Evolutionary conservation across 192 early-diverging fungal genomes (phyloP), one percentile per base, ranked within the genome.

Genomic region (Geranomyces variabilis): DNA sequence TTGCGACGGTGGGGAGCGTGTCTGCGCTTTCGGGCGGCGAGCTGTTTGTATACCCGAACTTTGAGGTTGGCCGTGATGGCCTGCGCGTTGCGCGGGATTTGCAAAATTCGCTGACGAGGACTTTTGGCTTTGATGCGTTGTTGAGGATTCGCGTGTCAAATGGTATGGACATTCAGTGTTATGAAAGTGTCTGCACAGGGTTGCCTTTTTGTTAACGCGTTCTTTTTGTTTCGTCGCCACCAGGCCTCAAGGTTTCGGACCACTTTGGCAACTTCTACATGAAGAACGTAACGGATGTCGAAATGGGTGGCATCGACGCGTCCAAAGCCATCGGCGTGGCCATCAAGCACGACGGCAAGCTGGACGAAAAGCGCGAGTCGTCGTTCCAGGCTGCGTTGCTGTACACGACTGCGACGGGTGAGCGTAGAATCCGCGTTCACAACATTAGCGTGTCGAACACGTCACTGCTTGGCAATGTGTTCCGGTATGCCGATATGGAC

Each of bases 201-300:
- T 41, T 3, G 36, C 36, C 10, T 41, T 41, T 41, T 10, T 10
- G 5, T 41, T 41, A 10, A 41, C 36, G 5, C 36, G 3, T 41
- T 41, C 36, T 41, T 41, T 10, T 41, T 10, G 5, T 41, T 41
- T 41, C 5, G n/a, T n/a, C 36, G 36, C 36, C 36, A 41, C 9
- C 15, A 60, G 63, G 91, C 8, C 80, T 97, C 57, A 88, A 89
- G 22, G 83, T 95, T 17, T 80, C 86, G 3, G 93, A 98, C 55
- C 91, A 98, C 68, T 91, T 92, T 69, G 97, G 97, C 56, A 97
- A 97, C 84, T 91, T 97, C 77, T 90, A 86, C 70, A 94, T 95
- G 90, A 90, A 88, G 64, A 97, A 94, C 77, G 83, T 84, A 6
- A 96, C 93, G 4, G 97, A 99, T 72, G 78, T 99, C 30, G 94